phyloP scores from a whole-genome alignment of 176 grass and related monocot species.

The Alopecurus myosuroides region DNA sequence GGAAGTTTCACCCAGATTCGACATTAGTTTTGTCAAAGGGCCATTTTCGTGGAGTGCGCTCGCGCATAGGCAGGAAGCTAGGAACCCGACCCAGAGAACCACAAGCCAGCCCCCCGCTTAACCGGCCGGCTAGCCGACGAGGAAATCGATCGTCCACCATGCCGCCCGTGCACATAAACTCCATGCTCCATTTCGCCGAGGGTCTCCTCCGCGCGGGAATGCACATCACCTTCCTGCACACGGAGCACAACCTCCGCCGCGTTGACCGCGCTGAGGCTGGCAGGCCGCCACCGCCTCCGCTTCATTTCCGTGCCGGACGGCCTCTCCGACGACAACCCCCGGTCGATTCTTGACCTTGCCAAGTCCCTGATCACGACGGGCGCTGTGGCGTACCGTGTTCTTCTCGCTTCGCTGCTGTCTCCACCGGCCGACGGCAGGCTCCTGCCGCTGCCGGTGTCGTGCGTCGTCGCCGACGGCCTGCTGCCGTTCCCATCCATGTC shows the following conservation, averaged over 20 bases:
- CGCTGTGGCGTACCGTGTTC: neutral
- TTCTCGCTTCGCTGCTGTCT: neutral
- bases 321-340: neutral
- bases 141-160: neutral
- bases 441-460: neutral
- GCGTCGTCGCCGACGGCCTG: neutral
- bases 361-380: neutral
- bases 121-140: neutral
- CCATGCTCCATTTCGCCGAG: neutral
- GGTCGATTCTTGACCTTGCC: neutral
- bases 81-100: no score
- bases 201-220: neutral
- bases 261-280: neutral
- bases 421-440: neutral
- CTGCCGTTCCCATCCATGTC: neutral
- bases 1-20: no score
- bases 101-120: no score
- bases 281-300: neutral
- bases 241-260: neutral
- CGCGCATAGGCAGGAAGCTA: no score
- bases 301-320: neutral
- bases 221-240: neutral
- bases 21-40: no score
- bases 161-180: neutral
- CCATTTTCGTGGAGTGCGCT: no score